A percentile compares a stretch with the other conserved stretches of the same genome.
Evolutionary conservation across 2,329 filamentous ascomycete species (phyloP).

Genomic region (Aspergillus quadricinctus): DNA sequence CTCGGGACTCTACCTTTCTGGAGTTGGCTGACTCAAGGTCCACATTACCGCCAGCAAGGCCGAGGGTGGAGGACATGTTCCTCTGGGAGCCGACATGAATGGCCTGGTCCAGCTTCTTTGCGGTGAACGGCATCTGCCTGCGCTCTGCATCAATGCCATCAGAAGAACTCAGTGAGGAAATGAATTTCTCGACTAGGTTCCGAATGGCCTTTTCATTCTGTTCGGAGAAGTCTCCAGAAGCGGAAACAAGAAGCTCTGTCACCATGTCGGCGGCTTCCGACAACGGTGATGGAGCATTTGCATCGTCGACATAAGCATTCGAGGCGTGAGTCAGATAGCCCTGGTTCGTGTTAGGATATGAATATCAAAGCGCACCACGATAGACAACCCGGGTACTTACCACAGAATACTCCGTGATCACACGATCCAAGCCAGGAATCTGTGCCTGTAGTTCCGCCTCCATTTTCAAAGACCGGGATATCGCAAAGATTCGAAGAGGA

Average conservation of each 20-base stretch:
- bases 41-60: constrained; percentile 75
- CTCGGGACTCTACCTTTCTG: constrained; percentile 93
- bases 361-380: neutral
- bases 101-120: constrained; percentile 85
- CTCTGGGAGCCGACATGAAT: constrained; percentile 90
- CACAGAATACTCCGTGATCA: constrained; percentile 87
- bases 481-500: neutral
- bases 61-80: constrained; percentile 94
- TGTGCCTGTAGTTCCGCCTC: constrained; percentile 81
- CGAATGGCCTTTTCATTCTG: constrained; percentile 74
- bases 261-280: constrained; percentile 78
- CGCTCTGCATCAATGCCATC: constrained; percentile 65
- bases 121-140: constrained; percentile 66
- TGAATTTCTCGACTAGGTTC: constrained; percentile 83
- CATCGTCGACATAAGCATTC: constrained; percentile 71
- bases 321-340: constrained; percentile 94
- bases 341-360: constrained; percentile 22
- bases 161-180: constrained; percentile 70
- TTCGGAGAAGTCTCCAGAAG: constrained; percentile 74
- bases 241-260: constrained; percentile 84
- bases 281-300: constrained; percentile 67
- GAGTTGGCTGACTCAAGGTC: constrained; percentile 91
- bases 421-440: constrained; percentile 80
- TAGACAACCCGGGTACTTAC: constrained; percentile 27
- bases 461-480: constrained; percentile 49